phyloP scores from a whole-genome alignment of 2,329 filamentous ascomycete species.

The Diaporthe sp. region DNA sequence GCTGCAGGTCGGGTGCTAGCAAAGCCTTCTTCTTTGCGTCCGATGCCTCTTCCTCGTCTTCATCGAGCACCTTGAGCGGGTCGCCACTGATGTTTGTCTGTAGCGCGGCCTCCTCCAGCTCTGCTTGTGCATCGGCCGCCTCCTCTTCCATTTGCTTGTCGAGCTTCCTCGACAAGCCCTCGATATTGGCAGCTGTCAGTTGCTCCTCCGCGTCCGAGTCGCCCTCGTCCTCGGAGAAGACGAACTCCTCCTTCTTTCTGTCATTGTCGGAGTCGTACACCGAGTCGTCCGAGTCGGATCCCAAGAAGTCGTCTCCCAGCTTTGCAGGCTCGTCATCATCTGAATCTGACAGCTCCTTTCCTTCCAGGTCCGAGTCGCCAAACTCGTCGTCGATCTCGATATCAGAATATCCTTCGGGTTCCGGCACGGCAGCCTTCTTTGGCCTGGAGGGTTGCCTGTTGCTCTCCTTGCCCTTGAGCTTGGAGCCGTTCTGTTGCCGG shows the following conservation, averaged over 20 bases:
- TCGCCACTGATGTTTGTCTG: slow-evolving; percentile 91
- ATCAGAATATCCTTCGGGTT: slow-evolving; percentile 58
- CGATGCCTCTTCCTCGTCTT: slow-evolving; percentile 60
- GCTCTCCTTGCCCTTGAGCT: slow-evolving; percentile 52
- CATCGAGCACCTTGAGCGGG: slow-evolving; percentile 52
- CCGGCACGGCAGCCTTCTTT: slow-evolving; percentile 59
- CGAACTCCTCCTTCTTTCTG: slow-evolving; percentile 68
- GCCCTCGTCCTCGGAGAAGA: slow-evolving; percentile 97
- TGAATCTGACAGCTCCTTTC: slow-evolving; percentile 57
- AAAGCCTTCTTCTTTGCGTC: slow-evolving; percentile 58
- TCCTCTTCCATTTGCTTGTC: slow-evolving; percentile 84
- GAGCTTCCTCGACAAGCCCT: slow-evolving; percentile 87
- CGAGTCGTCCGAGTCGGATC: slow-evolving; percentile 68
- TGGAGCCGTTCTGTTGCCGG: slow-evolving; percentile 54
- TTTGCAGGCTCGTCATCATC: slow-evolving; percentile 55
- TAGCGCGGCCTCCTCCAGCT: slow-evolving; percentile 86
- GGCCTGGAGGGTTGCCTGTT: slow-evolving; percentile 51
- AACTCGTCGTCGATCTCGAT: slow-evolving; percentile 59
- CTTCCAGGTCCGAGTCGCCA: slow-evolving; percentile 60
- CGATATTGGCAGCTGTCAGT: slow-evolving; percentile 96
- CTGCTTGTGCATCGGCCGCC: slow-evolving; percentile 85
- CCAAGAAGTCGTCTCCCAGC: slow-evolving; percentile 73
- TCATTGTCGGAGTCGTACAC: slow-evolving; percentile 82
- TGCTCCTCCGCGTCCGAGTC: slow-evolving; percentile 90
- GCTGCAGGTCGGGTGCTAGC: slow-evolving; percentile 89